These are phyloP conservation scores for Arctostaphylos glauca DNA, from an alignment of 148 eudicot genomes.

Conservation along the genomic window DNA sequence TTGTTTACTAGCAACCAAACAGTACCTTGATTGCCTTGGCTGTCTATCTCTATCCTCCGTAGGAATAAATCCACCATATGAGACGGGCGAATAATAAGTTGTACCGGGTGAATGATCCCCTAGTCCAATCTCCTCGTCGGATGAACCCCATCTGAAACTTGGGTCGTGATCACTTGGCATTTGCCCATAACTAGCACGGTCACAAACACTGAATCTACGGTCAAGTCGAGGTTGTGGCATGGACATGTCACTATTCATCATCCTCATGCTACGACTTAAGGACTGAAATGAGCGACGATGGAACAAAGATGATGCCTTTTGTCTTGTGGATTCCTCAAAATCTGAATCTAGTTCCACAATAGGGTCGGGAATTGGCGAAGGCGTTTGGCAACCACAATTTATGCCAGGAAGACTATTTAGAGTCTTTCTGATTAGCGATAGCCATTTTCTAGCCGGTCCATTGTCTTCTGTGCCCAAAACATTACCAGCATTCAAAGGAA, in stretches of 20 bases:
- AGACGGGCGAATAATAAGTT: conserved; percentile 43
- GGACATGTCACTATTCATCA: conserved; percentile 40
- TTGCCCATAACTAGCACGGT: conserved; percentile 52
- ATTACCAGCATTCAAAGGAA: conserved; percentile 97
- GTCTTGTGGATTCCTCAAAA: conserved; percentile 62
- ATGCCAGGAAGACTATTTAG: conserved; percentile 72
- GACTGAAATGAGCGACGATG: conserved; percentile 83
- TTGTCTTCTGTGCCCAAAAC: conserved; percentile 97
- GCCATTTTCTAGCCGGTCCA: conserved; percentile 90
- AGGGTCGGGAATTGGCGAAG: conserved; percentile 76
- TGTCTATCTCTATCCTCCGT: conserved; percentile 56
- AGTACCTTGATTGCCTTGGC: conserved; percentile 59
- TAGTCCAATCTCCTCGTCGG: conserved; percentile 68
- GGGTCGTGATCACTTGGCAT: conserved; percentile 67
- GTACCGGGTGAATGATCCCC: conserved; percentile 52
- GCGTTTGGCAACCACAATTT: conserved; percentile 48
- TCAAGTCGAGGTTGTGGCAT: conserved; percentile 54
- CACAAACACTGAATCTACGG: conserved; percentile 85
- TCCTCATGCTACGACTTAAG: conserved; percentile 66
- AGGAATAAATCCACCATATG: conserved; percentile 38
- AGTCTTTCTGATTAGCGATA: conserved; percentile 69
- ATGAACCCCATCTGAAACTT: conserved; percentile 54
- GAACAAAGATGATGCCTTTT: conserved; percentile 51
- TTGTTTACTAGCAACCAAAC: conserved; percentile 93
- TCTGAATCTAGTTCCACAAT: conserved; percentile 73